Percentiles rank a stretch among this genome's conserved stretches.
phyloP scores from a whole-genome alignment of 148 eudicot genomes.

The Diospyros lotus region DNA sequence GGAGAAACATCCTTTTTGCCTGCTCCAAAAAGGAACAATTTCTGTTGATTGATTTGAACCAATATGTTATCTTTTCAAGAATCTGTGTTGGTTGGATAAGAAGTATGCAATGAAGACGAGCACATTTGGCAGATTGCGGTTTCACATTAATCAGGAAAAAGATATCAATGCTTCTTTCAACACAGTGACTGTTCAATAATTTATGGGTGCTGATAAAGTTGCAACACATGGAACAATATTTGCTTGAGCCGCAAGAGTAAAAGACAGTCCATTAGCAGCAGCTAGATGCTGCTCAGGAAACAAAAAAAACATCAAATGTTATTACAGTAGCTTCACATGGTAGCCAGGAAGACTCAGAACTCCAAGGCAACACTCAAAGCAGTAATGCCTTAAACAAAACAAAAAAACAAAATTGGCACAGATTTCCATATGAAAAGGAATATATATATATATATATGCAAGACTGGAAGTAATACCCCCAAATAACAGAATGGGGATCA shows the following conservation, averaged over 20 bases:
- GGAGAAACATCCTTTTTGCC: background rate
- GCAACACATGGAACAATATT: background rate
- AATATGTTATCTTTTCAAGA: background rate
- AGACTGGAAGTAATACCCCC: conserved; percentile 11
- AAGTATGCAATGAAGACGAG: background rate
- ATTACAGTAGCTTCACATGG: no score
- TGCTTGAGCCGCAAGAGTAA: background rate
- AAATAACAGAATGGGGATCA: background rate
- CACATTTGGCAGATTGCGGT: background rate
- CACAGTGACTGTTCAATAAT: background rate
- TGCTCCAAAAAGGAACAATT: background rate
- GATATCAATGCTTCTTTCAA: background rate
- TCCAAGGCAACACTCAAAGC: background rate
- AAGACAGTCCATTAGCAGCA: no score
- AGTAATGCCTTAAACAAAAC: background rate
- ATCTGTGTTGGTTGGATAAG: background rate
- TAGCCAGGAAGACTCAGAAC: no score
- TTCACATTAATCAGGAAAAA: no score
- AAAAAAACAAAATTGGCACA: background rate
- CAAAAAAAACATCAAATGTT: no score
- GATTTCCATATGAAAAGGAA: background rate
- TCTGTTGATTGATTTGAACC: background rate
- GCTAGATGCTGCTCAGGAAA: no score
- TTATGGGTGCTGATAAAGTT: background rate
- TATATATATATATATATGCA: conserved; percentile 2